These are phyloP conservation scores for Hippophae rhamnoides DNA, from an alignment of 306 rosid genomes.

Conservation along the genomic window DNA sequence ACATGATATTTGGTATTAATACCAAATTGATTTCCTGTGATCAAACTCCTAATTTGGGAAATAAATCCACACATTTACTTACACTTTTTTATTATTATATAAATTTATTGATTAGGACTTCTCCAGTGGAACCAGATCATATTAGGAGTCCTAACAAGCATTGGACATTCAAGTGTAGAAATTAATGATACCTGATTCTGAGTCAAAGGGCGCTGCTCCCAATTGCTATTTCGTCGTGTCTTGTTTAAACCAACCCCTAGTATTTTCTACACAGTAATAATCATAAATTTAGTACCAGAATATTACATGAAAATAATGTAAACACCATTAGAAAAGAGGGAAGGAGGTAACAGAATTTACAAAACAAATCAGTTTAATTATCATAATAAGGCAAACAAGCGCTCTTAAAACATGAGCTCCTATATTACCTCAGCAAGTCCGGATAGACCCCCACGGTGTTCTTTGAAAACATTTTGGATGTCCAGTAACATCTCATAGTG, in stretches of 20 bases:
- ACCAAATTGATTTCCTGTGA: too few relatives aligned
- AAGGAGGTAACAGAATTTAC: conserved; percentile 7
- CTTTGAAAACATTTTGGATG: conserved; percentile 68
- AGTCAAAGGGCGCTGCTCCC: conserved; percentile 90
- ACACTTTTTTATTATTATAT: too few relatives aligned
- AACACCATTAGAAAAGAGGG: conserved; percentile 8
- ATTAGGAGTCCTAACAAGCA: background rate
- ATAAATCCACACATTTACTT: too few relatives aligned
- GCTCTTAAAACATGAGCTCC: background rate
- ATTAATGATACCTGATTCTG: conserved; percentile 50
- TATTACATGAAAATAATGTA: background rate
- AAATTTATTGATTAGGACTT: too few relatives aligned
- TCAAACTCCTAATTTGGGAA: too few relatives aligned
- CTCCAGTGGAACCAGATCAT: background rate
- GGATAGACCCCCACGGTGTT: conserved; percentile 74
- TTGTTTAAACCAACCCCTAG: conserved; percentile 86
- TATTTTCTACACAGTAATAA: conserved; percentile 47
- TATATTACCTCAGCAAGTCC: conserved; percentile 66
- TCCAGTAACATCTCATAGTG: conserved; percentile 74
- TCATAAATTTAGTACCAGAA: conserved; percentile 17
- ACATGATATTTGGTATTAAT: too few relatives aligned
- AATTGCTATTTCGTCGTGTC: conserved; percentile 84
- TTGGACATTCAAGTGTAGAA: background rate
- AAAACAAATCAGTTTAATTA: background rate
- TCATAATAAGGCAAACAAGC: background rate